These are phyloP conservation scores for Diplodia scrobiculata DNA, from an alignment of 2,329 filamentous ascomycete genomes.

Conservation along the genomic window DNA sequence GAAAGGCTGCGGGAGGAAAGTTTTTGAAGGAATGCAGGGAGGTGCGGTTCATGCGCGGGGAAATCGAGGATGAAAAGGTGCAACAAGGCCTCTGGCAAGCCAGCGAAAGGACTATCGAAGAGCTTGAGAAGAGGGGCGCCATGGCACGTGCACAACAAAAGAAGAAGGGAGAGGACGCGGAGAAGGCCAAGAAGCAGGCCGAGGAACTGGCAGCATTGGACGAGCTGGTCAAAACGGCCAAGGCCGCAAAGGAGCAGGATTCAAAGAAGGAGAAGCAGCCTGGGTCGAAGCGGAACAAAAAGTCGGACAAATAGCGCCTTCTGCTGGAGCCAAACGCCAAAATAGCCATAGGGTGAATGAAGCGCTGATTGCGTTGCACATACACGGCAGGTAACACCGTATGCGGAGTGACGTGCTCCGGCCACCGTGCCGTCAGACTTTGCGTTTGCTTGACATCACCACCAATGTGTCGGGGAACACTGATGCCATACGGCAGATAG, in stretches of 20 bases:
- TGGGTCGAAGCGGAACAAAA: slow-evolving; percentile 30
- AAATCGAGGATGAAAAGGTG: slow-evolving; percentile 74
- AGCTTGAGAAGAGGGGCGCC: slow-evolving; percentile 77
- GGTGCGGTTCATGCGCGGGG: slow-evolving; percentile 68
- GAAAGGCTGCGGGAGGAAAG: slow-evolving; percentile 66
- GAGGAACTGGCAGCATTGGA: slow-evolving; percentile 35
- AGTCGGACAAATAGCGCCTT: slow-evolving; percentile 26
- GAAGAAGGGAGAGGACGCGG: slow-evolving; percentile 49
- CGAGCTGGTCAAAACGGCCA: slow-evolving; percentile 29
- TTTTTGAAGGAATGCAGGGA: slow-evolving; percentile 88
- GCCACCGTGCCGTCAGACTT: background rate
- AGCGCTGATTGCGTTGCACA: background rate
- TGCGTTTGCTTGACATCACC: background rate
- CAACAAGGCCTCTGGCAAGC: slow-evolving; percentile 89
- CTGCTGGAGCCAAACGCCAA: background rate
- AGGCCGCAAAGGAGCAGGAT: slow-evolving; percentile 28
- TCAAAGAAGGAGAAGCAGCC: slow-evolving; percentile 30
- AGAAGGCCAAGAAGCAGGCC: slow-evolving; percentile 42
- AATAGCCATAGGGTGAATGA: background rate
- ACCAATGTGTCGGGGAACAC: slow-evolving; percentile 2
- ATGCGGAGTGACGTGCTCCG: background rate
- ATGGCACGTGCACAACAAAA: slow-evolving; percentile 61
- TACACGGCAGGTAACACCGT: slow-evolving; percentile 4
- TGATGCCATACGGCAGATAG: background rate
- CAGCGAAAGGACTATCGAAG: slow-evolving; percentile 80